phyloP scores from a whole-genome alignment of 345 rosid genomes.

The Arabidopsis thaliana region DNA sequence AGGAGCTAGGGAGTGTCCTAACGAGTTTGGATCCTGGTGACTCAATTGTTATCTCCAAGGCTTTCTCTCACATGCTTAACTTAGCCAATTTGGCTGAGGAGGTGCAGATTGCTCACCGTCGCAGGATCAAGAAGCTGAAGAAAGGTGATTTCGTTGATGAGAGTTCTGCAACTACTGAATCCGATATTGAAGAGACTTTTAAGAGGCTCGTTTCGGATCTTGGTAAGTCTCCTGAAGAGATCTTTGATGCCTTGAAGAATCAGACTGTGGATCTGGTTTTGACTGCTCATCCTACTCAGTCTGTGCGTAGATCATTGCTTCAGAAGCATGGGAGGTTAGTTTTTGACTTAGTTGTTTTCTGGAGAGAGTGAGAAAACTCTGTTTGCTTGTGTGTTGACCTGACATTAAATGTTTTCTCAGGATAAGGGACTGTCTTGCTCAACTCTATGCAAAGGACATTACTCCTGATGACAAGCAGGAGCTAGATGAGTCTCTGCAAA shows the following conservation, averaged over 20 bases:
- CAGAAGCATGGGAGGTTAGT: constrained; percentile 94
- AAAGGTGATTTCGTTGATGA: constrained; percentile 91
- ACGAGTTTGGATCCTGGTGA: constrained; percentile 97
- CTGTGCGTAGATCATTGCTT: constrained; percentile 94
- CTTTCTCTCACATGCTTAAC: constrained; percentile 97
- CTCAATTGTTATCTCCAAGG: constrained; percentile 86
- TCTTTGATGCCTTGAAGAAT: constrained; percentile 91
- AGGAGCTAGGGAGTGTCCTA: constrained; percentile 83
- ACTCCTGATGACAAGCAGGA: constrained; percentile 99
- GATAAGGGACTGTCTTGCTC: constrained; percentile 88
- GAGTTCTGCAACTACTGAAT: constrained; percentile 87
- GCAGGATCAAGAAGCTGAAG: constrained; percentile 80
- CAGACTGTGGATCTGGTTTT: constrained; percentile 97
- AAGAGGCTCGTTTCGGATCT: constrained; percentile 82
- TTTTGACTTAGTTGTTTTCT: not conserved
- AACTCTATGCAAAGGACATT: constrained; percentile 88
- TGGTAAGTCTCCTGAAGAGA: constrained; percentile 88
- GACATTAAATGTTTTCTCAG: constrained; percentile 46
- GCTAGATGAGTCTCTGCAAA: constrained; percentile 93
- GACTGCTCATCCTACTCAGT: constrained; percentile 99
- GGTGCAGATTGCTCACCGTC: constrained; percentile 89
- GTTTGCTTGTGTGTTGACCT: constrained; percentile 1
- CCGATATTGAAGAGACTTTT: constrained; percentile 92
- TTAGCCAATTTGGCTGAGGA: constrained; percentile 98
- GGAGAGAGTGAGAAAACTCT: not conserved